phyloP scores from a whole-genome alignment of 805 yeast species.

The Monosporozyma solicola region DNA sequence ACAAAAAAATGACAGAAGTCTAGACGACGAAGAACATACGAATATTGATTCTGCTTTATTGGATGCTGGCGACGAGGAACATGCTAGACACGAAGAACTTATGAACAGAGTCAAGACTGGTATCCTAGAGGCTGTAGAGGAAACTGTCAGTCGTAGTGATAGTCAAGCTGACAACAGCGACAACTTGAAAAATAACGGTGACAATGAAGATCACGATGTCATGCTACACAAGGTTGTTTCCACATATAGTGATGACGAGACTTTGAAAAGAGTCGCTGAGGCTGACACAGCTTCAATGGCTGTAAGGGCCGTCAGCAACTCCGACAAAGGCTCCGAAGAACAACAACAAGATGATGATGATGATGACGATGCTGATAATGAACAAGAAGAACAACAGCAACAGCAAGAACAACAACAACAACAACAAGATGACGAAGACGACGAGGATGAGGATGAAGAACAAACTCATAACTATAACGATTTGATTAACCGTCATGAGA shows the following conservation, averaged over 20 bases:
- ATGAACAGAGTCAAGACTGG: neutral
- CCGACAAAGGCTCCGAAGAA: constrained; percentile 6
- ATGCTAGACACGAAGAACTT: constrained; percentile 1
- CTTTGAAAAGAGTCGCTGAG: neutral
- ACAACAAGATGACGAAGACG: neutral
- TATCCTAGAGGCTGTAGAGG: neutral
- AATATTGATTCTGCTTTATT: constrained; percentile 28
- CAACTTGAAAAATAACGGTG: neutral
- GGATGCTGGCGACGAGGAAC: constrained; percentile 3
- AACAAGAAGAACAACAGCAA: no score
- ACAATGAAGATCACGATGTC: neutral
- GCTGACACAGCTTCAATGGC: neutral
- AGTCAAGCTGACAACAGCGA: constrained; percentile 5
- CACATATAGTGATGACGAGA: neutral
- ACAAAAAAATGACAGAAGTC: constrained; percentile 1
- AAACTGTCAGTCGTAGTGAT: neutral
- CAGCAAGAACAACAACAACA: constrained; percentile 7
- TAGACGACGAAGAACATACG: constrained; percentile 13
- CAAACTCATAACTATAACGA: constrained; percentile 1
- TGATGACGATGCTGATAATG: no score
- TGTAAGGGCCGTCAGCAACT: neutral
- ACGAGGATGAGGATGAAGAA: neutral
- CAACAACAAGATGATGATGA: constrained; percentile 1
- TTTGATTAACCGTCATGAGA: neutral
- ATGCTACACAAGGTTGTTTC: neutral